Evolutionary conservation across 192 early-diverging fungal species (phyloP), one percentile per base, ranked within the genome.

Genomic region (Paraglomus occultum): DNA sequence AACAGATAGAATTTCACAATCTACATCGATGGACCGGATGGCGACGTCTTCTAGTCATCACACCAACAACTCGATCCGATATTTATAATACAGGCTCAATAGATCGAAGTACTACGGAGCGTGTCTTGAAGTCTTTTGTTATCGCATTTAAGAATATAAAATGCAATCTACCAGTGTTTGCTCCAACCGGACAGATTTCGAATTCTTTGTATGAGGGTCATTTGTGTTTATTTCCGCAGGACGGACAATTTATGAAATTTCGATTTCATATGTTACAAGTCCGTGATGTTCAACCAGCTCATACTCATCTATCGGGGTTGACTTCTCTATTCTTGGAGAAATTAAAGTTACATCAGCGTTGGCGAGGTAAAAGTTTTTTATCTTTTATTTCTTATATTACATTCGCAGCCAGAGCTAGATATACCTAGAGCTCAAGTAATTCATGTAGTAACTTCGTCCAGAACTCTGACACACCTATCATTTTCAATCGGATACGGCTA

Each of bases 11-110:
- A 20, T 73, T 69, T 49, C 85, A 90, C 44, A 78, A 77, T 47
- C 76, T 91, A 57, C 90, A 91, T 71, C 84, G 87, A n/a, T 90
- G 88, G 88, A 85, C 88, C 5, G 85, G 80, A 9, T 58, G 79
- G 43, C 77, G 74, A 20, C 75, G 74, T 12, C 76, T 91, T n/a
- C 72, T 91, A 8, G 79, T 88, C 51, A 64, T 89, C 11, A 70
- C 58, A 45, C 76, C 72, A 20, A 48, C 43, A 31, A 43, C 53
- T 11, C 60, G 61, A 44, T 44, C 74, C 17, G 62, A 50, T 8
- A 70, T 64, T 44, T 71, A 45, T 49, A 39, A 49, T 38, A 71
- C 70, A 51, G 40, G 73, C 47, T 64, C 75, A 31, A 65, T 73
- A 10, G 87, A 88, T 48, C 71, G 87, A 11, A 80, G 82, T 60